Evolutionary conservation across 345 rosid species (phyloP).

Genomic region (Eucalyptus polybractea): DNA sequence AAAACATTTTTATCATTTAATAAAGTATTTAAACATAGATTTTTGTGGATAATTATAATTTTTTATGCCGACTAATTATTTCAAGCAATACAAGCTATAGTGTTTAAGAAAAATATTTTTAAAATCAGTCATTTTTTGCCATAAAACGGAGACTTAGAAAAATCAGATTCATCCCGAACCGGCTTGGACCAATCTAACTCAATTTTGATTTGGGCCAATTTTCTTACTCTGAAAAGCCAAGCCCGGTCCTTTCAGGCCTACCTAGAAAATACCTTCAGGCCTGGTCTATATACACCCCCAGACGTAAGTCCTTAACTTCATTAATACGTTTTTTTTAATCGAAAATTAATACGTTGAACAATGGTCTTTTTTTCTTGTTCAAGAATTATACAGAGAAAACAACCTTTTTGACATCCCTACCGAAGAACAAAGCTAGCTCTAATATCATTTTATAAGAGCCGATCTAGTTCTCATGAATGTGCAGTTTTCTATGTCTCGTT

Average conservation of each 20-base stretch:
- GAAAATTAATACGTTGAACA: not conserved
- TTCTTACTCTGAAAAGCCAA: not conserved
- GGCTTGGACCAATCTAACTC: not conserved
- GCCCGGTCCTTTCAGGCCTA: not conserved
- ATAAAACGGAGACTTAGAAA: not conserved
- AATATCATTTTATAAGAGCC: not conserved
- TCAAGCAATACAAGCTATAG: no score
- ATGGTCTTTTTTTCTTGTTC: not conserved
- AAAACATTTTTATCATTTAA: no score
- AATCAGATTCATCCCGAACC: not conserved
- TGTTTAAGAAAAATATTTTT: no score
- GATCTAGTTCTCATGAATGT: not conserved
- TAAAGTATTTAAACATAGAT: no score
- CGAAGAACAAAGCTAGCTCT: not conserved
- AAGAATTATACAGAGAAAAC: not conserved
- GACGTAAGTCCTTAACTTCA: not conserved
- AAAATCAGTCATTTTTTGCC: no score
- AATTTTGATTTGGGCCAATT: not conserved
- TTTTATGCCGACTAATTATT: not conserved
- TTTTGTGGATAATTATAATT: no score
- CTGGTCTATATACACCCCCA: not conserved
- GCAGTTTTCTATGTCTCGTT: not conserved
- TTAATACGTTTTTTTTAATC: not conserved
- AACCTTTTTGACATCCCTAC: not conserved
- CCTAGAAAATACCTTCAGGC: not conserved